A percentile compares a stretch with the other conserved stretches of the same genome.
These are phyloP conservation scores for Taphrina deformans DNA, from an alignment of 1,139 yeast genomes.

Conservation along the genomic window DNA sequence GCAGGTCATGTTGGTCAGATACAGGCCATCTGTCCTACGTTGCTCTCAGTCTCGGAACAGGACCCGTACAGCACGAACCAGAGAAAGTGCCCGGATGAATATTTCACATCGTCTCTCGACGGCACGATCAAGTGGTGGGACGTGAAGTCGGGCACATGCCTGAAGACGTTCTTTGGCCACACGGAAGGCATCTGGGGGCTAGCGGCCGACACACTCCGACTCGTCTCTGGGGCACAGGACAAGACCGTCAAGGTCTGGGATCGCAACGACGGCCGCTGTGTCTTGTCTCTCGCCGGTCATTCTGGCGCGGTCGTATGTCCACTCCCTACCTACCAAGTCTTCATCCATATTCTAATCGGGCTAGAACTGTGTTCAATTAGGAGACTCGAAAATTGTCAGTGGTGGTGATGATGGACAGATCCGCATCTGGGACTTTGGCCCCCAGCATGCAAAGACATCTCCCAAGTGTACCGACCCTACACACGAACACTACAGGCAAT, in stretches of 20 bases:
- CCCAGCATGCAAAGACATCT: background rate
- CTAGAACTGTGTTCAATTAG: constrained; percentile 68
- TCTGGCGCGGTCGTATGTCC: constrained; percentile 63
- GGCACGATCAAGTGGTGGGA: constrained; percentile 73
- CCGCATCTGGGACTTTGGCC: constrained; percentile 28
- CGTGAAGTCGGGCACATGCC: constrained; percentile 61
- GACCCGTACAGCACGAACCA: constrained; percentile 22
- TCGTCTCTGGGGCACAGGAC: constrained; percentile 92
- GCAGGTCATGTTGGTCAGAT: constrained; percentile 58
- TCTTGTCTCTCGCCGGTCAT: constrained; percentile 91
- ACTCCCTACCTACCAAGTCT: too few species aligned
- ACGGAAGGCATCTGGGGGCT: constrained; percentile 98
- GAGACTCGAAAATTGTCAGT: constrained; percentile 33
- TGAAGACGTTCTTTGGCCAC: constrained; percentile 85
- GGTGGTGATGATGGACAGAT: constrained; percentile 35
- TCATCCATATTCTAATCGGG: too few species aligned
- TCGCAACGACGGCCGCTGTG: constrained; percentile 80
- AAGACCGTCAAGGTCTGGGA: constrained; percentile 99
- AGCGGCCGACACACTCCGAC: constrained; percentile 89
- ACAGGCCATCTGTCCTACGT: constrained; percentile 35
- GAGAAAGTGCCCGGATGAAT: constrained; percentile 14
- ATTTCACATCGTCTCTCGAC: constrained; percentile 35
- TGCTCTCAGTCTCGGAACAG: constrained; percentile 17
- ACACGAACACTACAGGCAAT: constrained; percentile 5
- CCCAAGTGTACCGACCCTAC: constrained; percentile 11